phyloP scores from a whole-genome alignment of 192 early-diverging fungal species.

The Cetraspora pellucida region DNA sequence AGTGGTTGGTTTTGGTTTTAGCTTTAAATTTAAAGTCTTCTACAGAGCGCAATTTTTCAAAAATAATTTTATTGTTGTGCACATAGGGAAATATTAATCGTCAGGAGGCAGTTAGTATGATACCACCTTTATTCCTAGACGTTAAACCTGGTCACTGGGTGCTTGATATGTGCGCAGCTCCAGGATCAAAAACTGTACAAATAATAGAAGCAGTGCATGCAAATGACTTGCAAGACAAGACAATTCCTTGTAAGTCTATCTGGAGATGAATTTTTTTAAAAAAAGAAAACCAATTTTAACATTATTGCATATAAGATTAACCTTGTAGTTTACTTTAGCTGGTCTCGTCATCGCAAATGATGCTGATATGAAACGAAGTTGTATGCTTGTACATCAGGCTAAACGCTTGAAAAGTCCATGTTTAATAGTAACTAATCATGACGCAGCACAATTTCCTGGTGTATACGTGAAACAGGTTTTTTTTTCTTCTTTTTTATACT shows the following conservation, averaged over 20 bases:
- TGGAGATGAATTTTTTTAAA: no score
- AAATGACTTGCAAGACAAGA: slow-evolving; percentile 51
- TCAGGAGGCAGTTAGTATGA: slow-evolving; percentile 98
- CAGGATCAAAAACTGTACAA: slow-evolving; percentile 98
- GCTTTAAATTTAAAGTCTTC: no score
- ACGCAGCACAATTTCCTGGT: slow-evolving; percentile 85
- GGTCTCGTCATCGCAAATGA: slow-evolving; percentile 98
- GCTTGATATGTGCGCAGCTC: slow-evolving; percentile 96
- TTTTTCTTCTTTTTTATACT: not conserved
- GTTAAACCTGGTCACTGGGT: slow-evolving; percentile 86
- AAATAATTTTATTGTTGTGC: not conserved
- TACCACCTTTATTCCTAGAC: slow-evolving; percentile 92
- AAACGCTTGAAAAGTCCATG: slow-evolving; percentile 93
- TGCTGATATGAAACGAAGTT: slow-evolving; percentile 84
- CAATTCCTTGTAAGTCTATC: slow-evolving; percentile 51
- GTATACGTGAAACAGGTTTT: slow-evolving; percentile 49
- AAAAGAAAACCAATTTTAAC: no score
- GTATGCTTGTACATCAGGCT: slow-evolving; percentile 95
- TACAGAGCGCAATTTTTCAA: no score
- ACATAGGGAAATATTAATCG: slow-evolving; percentile 87
- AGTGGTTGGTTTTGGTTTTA: slow-evolving; percentile 48
- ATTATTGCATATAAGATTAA: no score
- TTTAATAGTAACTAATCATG: slow-evolving; percentile 95
- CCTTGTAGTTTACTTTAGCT: slow-evolving; percentile 34
- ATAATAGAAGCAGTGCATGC: slow-evolving; percentile 78